phyloP scores from a whole-genome alignment of 2,329 filamentous ascomycete species.

The Calonectria pteridis region DNA sequence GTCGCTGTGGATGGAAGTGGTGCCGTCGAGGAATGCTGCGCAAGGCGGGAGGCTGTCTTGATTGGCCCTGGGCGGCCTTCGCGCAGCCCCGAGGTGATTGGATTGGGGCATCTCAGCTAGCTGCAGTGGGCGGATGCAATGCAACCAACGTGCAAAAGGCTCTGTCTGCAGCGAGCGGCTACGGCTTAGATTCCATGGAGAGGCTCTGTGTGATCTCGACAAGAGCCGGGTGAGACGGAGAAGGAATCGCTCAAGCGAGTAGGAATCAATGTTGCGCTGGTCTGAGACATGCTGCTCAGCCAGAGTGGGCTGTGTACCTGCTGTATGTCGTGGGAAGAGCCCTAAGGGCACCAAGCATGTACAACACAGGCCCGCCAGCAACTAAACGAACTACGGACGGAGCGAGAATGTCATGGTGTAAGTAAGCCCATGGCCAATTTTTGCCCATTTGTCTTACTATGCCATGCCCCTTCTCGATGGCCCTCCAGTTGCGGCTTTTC shows the following conservation, averaged over 20 bases:
- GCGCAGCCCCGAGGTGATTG: conserved; percentile 26
- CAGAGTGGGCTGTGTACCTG: not conserved
- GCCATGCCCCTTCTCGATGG: no score
- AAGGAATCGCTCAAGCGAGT: not conserved
- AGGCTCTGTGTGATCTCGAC: not conserved
- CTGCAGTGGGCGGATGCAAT: conserved; percentile 24
- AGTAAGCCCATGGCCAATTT: not conserved
- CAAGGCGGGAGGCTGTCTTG: conserved; percentile 15
- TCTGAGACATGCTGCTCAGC: not conserved
- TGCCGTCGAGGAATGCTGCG: conserved; percentile 14
- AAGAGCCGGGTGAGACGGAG: not conserved
- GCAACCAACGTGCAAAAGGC: conserved; percentile 17
- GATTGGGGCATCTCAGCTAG: conserved; percentile 27
- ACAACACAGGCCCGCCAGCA: not conserved
- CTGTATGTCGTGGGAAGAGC: not conserved
- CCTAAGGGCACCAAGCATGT: not conserved
- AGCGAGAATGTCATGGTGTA: not conserved
- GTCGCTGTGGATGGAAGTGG: conserved; percentile 11
- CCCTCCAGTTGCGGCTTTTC: conserved; percentile 2
- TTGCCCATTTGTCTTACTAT: not conserved
- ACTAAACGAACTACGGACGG: not conserved
- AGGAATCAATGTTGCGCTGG: not conserved
- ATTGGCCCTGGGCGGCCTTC: conserved; percentile 24
- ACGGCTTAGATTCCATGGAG: not conserved
- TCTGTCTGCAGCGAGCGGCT: conserved; percentile 1